phyloP scores from a whole-genome alignment of 768 basidiomycete species.

The Kwoniella sp. region DNA sequence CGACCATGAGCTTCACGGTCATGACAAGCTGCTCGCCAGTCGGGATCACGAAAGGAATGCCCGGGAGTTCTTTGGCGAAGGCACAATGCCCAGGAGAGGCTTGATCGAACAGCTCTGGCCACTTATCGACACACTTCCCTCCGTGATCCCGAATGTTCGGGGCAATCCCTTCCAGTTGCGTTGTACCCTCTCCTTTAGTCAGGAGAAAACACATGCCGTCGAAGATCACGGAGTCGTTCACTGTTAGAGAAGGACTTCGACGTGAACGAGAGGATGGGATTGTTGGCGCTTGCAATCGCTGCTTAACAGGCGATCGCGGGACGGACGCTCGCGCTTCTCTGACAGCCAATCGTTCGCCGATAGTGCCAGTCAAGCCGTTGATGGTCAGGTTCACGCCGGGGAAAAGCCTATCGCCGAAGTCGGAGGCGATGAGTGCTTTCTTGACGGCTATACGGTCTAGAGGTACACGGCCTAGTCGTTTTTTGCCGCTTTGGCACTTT shows the following conservation, averaged over 20 bases:
- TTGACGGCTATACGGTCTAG: constrained; percentile 5
- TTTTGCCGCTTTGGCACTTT: background rate
- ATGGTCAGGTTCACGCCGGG: background rate
- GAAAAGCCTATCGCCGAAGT: constrained; percentile 14
- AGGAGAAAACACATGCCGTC: constrained; percentile 19
- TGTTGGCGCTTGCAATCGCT: background rate
- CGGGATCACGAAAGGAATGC: constrained; percentile 27
- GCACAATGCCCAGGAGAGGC: constrained; percentile 17
- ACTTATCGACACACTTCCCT: constrained; percentile 20
- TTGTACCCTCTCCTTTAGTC: constrained; percentile 1
- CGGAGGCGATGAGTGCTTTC: constrained; percentile 7
- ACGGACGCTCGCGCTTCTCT: constrained; percentile 6
- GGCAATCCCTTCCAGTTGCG: constrained; percentile 2
- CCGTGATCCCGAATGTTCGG: constrained; percentile 10
- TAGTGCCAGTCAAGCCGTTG: background rate
- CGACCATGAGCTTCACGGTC: constrained; percentile 78
- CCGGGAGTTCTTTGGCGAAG: constrained; percentile 4
- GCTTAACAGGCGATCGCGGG: constrained; percentile 19
- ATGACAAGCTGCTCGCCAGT: constrained; percentile 38
- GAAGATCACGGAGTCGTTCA: background rate
- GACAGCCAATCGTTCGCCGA: background rate
- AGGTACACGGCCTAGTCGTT: background rate
- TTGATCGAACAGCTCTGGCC: constrained; percentile 26
- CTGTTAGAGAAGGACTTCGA: background rate
- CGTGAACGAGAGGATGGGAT: background rate